Evolutionary conservation across 305 asterid species (phyloP).

Genomic region (Ilex paraguariensis): DNA sequence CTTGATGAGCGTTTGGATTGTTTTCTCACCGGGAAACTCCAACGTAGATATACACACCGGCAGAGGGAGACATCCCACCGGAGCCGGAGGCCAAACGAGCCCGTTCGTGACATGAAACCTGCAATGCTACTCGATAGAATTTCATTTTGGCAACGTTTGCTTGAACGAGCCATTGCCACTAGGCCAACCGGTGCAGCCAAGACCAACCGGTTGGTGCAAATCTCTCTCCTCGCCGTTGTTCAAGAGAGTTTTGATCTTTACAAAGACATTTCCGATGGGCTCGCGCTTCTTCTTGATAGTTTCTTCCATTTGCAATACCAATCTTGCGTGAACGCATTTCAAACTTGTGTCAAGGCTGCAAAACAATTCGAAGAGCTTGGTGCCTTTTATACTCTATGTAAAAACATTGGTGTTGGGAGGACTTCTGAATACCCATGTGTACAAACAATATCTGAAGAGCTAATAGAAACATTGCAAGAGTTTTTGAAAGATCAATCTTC

Average conservation of each 20-base stretch:
- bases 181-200: constrained; percentile 78
- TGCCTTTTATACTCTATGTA: constrained; percentile 54
- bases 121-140: constrained; percentile 66
- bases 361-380: constrained; percentile 78
- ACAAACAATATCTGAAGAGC: constrained; percentile 58
- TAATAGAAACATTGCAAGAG: constrained; percentile 70
- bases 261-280: constrained; percentile 73
- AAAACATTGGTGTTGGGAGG: constrained; percentile 56
- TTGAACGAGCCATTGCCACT: constrained; percentile 76
- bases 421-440: constrained; percentile 72
- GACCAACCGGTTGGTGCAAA: constrained; percentile 44
- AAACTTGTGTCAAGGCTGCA: constrained; percentile 59
- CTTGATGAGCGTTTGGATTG: constrained; percentile 84
- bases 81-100: constrained; percentile 44
- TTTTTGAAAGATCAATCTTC: constrained; percentile 81
- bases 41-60: constrained; percentile 38
- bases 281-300: constrained; percentile 59
- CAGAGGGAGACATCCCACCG: constrained; percentile 24
- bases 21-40: constrained; percentile 79
- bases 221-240: constrained; percentile 55
- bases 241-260: constrained; percentile 80
- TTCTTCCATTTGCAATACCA: constrained; percentile 72
- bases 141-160: constrained; percentile 67
- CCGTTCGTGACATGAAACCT: constrained; percentile 67
- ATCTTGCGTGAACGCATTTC: constrained; percentile 57